phyloP scores from a whole-genome alignment of 805 yeast species.

The Metschnikowia aberdeeniae region DNA sequence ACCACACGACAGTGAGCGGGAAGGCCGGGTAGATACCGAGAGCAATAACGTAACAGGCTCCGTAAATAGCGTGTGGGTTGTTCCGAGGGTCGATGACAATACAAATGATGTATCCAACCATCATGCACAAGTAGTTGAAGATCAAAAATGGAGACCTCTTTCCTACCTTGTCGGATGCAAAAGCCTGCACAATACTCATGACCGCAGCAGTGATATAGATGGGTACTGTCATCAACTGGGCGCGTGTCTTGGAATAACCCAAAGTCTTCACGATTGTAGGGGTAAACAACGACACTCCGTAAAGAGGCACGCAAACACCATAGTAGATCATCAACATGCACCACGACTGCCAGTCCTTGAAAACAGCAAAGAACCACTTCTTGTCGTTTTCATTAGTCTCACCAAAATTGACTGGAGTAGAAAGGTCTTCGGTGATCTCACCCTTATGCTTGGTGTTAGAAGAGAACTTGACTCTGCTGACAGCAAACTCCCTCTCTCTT shows the following conservation, averaged over 20 bases:
- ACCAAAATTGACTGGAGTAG: slow-evolving; percentile 7
- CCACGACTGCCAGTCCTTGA: slow-evolving; percentile 29
- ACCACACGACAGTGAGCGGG: slow-evolving; percentile 34
- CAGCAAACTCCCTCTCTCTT: slow-evolving; percentile 14
- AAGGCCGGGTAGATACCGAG: slow-evolving; percentile 27
- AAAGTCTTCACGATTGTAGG: slow-evolving; percentile 43
- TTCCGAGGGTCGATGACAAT: slow-evolving; percentile 21
- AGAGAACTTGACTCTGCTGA: slow-evolving; percentile 9
- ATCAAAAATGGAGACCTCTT: slow-evolving; percentile 28
- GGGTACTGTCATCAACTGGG: slow-evolving; percentile 45
- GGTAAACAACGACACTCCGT: slow-evolving; percentile 39
- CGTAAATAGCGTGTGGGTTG: slow-evolving; percentile 26
- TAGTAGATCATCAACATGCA: slow-evolving; percentile 23
- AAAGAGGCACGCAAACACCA: slow-evolving; percentile 30
- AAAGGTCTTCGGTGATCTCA: not conserved
- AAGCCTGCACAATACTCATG: slow-evolving; percentile 26
- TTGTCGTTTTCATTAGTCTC: slow-evolving; percentile 11
- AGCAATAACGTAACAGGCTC: slow-evolving; percentile 28
- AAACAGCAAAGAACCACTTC: slow-evolving; percentile 17
- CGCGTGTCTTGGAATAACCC: slow-evolving; percentile 39
- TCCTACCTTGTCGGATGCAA: slow-evolving; percentile 22
- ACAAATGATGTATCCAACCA: slow-evolving; percentile 31
- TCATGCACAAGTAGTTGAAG: slow-evolving; percentile 22
- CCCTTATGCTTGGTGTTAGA: slow-evolving; percentile 5
- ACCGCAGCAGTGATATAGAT: slow-evolving; percentile 35